Evolutionary conservation across 176 grass and related monocot species (phyloP), one percentile per base, ranked within the genome.

Genomic region (Zizania latifolia): DNA sequence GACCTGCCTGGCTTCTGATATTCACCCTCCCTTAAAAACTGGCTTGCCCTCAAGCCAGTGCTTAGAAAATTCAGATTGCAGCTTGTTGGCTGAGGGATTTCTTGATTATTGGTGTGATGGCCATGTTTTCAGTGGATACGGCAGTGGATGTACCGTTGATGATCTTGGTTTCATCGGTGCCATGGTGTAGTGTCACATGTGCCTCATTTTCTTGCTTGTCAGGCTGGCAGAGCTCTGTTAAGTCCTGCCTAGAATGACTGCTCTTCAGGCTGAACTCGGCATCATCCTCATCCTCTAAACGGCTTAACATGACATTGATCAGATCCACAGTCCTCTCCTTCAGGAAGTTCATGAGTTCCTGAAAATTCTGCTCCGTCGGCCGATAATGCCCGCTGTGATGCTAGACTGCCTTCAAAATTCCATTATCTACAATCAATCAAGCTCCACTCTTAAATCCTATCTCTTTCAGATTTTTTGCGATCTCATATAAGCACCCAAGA

Each of bases 361-460:
- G 72, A 30, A 90, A 85, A 68, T 93, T 90, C 62, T 88, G 84
- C 72, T 90, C 87, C 0, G 85, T 93, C 2, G 91, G 91, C 7
- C 78, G 60, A 17, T 93, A 93, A 62, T 93, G 91, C 37, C 91
- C 91, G 26, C 91, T 93, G 57, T 93, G 87, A 70, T 78, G 78
- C 79, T 85, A 88, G 13, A 94, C 83, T 75, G 82, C 60, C 88
- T 94, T n/a, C n/a, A n/a, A n/a, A n/a, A n/a, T n/a, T n/a, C n/a
- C n/a, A n/a, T n/a, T n/a, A n/a, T n/a, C n/a, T n/a, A n/a, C n/a
- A n/a, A n/a, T n/a, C n/a, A n/a, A n/a, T n/a, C n/a, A 83, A 79
- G 90, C 93, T 78, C 93, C 93, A 65, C 65, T 71, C 77, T 84
- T 89, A 77, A 93, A 93, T 75, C 90, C 86, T 60, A 73, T 85